phyloP scores from a whole-genome alignment of 768 basidiomycete genomes.

The Butyriboletus loyo region DNA sequence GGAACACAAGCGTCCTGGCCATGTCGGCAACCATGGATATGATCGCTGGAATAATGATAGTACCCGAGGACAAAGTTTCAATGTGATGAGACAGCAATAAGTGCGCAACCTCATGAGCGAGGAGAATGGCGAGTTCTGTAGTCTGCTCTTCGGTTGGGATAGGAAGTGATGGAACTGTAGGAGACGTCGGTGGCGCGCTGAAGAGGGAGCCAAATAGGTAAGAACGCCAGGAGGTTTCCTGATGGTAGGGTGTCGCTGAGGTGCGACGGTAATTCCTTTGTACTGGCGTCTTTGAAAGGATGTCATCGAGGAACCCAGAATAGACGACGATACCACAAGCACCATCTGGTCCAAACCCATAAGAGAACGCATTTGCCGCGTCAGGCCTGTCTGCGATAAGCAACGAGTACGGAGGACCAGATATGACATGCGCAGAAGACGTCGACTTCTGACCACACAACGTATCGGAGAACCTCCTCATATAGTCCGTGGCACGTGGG shows the following conservation, averaged over 20 bases:
- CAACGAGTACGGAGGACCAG: slow-evolving; percentile 87
- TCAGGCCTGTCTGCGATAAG: slow-evolving; percentile 86
- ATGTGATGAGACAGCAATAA: slow-evolving; percentile 88
- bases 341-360: slow-evolving; percentile 90
- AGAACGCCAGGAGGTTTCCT: slow-evolving; percentile 44
- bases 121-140: slow-evolving; percentile 80
- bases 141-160: slow-evolving; percentile 80
- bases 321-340: slow-evolving; percentile 94
- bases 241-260: slow-evolving; percentile 12
- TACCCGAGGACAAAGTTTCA: slow-evolving; percentile 83
- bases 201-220: slow-evolving; percentile 45
- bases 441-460: slow-evolving; percentile 43
- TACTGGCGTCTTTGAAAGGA: slow-evolving; percentile 48
- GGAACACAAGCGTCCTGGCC: slow-evolving; percentile 76
- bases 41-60: slow-evolving; percentile 78
- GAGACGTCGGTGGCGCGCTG: slow-evolving; percentile 30
- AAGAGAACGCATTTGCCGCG: slow-evolving; percentile 88
- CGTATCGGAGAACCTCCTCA: slow-evolving; percentile 55
- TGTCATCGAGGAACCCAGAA: slow-evolving; percentile 88
- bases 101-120: slow-evolving; percentile 94
- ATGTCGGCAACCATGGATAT: slow-evolving; percentile 77
- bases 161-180: slow-evolving; percentile 38
- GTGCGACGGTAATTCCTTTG: slow-evolving; percentile 26
- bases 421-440: slow-evolving; percentile 51
- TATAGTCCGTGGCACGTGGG: slow-evolving; percentile 69